Evolutionary conservation across 306 rosid species (phyloP).

Genomic region (Mimosa bimucronata): DNA sequence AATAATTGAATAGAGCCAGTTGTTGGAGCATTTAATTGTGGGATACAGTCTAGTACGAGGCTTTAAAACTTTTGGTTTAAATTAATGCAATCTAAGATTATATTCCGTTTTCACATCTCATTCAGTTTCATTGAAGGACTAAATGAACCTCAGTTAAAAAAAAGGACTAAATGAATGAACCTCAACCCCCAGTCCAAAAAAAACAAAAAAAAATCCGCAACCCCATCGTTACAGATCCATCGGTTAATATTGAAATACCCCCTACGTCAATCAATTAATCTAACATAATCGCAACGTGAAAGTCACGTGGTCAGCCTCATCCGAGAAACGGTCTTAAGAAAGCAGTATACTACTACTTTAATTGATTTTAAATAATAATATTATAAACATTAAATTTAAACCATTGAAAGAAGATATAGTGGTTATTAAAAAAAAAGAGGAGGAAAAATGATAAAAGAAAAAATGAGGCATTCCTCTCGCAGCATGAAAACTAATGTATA

Average conservation of each 20-base stretch:
- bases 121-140: constrained; percentile 26
- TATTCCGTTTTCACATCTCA: constrained; percentile 39
- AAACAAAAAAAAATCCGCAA: too few species aligned
- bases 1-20: constrained; percentile 15
- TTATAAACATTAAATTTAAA: too few species aligned
- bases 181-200: too few species aligned
- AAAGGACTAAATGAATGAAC: too few species aligned
- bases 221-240: not conserved
- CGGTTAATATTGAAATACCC: not conserved
- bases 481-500: not conserved
- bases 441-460: too few species aligned
- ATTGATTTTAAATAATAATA: too few species aligned
- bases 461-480: too few species aligned
- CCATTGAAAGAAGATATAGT: too few species aligned
- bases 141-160: constrained; percentile 34
- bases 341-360: too few species aligned
- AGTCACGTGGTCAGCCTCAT: not conserved
- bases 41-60: constrained; percentile 5
- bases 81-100: constrained; percentile 30
- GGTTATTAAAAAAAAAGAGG: too few species aligned
- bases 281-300: not conserved
- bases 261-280: not conserved
- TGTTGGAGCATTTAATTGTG: constrained; percentile 34
- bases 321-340: not conserved
- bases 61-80: not conserved